These are phyloP conservation scores for Phyllosticta paracitricarpa DNA, from an alignment of 2,329 filamentous ascomycete genomes.

Conservation along the genomic window DNA sequence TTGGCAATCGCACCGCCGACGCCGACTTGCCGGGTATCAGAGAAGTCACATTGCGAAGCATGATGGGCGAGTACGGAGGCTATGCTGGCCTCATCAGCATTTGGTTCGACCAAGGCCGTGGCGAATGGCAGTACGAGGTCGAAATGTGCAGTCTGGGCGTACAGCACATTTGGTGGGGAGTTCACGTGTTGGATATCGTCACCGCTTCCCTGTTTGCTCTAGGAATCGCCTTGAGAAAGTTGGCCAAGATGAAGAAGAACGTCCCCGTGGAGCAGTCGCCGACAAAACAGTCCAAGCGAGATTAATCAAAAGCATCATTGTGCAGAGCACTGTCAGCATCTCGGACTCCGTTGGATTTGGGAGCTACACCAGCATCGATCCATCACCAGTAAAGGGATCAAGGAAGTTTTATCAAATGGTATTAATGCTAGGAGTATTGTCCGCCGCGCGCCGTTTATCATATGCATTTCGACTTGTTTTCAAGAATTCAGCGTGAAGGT, in stretches of 20 bases:
- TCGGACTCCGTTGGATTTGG: no score
- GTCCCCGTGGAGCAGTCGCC: background rate
- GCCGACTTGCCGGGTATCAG: slow-evolving; percentile 53
- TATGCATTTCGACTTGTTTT: background rate
- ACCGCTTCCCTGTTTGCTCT: slow-evolving; percentile 24
- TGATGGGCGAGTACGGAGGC: slow-evolving; percentile 96
- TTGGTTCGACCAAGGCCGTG: slow-evolving; percentile 66
- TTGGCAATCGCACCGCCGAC: slow-evolving; percentile 9
- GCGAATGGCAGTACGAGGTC: slow-evolving; percentile 77
- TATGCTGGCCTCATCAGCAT: slow-evolving; percentile 80
- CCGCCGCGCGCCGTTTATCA: background rate
- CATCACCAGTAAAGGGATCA: background rate
- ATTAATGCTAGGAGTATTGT: background rate
- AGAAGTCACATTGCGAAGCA: slow-evolving; percentile 88
- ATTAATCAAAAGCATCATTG: background rate
- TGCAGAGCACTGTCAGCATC: background rate
- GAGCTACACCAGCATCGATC: background rate
- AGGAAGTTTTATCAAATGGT: background rate
- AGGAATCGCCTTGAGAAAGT: slow-evolving; percentile 2
- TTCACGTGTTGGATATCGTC: slow-evolving; percentile 63
- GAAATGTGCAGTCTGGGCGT: slow-evolving; percentile 66
- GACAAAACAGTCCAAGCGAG: background rate
- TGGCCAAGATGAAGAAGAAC: background rate
- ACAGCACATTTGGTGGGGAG: slow-evolving; percentile 90
- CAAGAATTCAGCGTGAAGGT: background rate